Conservation (phyloP, 225 moss, liverwort and hornwort species). For the Neckera pumila region DNA sequence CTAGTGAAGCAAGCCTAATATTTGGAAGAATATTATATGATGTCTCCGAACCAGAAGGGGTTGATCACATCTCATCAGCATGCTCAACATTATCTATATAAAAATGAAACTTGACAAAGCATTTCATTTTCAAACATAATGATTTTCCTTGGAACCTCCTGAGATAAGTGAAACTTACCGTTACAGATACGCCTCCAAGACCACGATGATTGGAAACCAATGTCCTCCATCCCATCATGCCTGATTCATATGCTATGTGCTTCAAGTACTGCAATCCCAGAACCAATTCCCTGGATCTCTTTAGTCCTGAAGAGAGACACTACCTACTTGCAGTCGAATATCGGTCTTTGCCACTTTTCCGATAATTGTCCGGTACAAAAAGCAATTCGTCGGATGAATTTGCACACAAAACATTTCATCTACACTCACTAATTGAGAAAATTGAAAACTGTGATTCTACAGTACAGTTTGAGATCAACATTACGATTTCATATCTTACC, state of each 20-base stretch:
- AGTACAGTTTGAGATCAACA: not conserved
- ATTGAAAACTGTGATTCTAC: not conserved
- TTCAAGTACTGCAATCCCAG: conserved; percentile 59
- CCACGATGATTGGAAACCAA: conserved; percentile 78
- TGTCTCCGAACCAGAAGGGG: not conserved
- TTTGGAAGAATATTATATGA: not conserved
- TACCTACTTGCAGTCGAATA: not conserved
- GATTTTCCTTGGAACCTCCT: not conserved
- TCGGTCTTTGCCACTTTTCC: not conserved
- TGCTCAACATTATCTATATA: not conserved
- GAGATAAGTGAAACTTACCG: conserved; percentile 35
- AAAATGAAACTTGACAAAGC: not conserved
- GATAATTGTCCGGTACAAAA: not conserved
- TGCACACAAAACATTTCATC: not conserved
- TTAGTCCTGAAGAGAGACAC: not conserved
- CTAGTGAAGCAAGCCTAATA: not conserved
- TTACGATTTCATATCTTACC: conserved; percentile 19
- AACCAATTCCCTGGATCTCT: not conserved
- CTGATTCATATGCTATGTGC: conserved; percentile 52
- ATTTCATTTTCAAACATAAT: not conserved
- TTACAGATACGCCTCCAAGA: conserved; percentile 78
- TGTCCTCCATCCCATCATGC: conserved; percentile 69
- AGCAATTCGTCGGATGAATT: not conserved
- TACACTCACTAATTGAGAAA: not conserved
- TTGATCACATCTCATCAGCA: not conserved